Evolutionary conservation across 495 filamentous ascomycete species (phyloP), one percentile per base, ranked within the genome.

Genomic region (Clavariopsis aquatica): DNA sequence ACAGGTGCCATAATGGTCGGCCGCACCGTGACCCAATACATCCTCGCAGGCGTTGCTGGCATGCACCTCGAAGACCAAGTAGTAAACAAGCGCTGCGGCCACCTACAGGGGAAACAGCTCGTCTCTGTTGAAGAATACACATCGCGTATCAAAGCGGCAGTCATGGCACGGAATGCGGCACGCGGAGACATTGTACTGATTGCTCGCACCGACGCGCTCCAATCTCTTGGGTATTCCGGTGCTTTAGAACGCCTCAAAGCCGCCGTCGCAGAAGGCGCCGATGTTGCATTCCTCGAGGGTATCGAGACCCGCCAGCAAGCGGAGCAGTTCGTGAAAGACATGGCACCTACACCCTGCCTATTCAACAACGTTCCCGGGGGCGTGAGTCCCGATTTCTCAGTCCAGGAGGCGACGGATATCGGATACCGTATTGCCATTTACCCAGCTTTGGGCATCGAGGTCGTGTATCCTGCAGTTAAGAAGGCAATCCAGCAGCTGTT

Each of bases 61-160:
- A 79, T 90, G 63, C 87, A 90, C 64, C 82, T 90, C 59, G 88
- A 91, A 76, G 88, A 90, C 75, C 86, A 90, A 68, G 81, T 88
- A 22, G 74, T 76, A 52, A 84, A 80, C 52, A 90, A 90, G 72
- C 85, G 74, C 27, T 76, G 74, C 47, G 74, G 74, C 2, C 74
- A 76, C 47, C 57, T 76, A 22, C 57, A 53, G 13, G 72, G 84
- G 38, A 91, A 91, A 70, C 78, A 82, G 47, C 78, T 90, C 5
- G 86, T 90, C 49, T 52, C 71, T 28, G 61, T 68, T 0, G 77
- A 81, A 0, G 79, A 80, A 20, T 90, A 81, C 69, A 66, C 81
- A 8, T 77, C 77, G 1, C 82, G 88, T 1, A 84, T 90, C 26
- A 57, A 71, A n/a, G 72, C 74, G 0, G 74, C 74, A 19, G 61